Conservation (phyloP, 495 filamentous ascomycete genomes). For the Tuber indicum region DNA sequence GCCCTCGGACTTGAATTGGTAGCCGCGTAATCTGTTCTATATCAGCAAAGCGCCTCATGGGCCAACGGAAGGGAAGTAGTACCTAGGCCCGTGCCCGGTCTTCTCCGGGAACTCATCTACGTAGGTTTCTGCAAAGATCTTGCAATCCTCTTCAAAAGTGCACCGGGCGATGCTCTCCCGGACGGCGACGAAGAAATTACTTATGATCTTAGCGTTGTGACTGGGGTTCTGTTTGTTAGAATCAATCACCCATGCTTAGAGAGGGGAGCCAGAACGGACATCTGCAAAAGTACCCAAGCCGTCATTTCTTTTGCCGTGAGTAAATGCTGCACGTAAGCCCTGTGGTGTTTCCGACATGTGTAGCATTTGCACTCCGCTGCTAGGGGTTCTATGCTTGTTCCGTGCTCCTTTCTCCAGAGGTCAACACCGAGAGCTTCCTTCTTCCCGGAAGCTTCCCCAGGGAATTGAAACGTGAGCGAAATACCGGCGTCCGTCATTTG, state of each 20-base stretch:
- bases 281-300: conserved; percentile 82
- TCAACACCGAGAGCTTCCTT: conserved; percentile 60
- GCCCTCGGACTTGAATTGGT: conserved; percentile 67
- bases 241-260: background rate
- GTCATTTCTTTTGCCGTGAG: conserved; percentile 89
- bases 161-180: conserved; percentile 55
- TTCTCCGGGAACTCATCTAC: conserved; percentile 61
- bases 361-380: conserved; percentile 65
- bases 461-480: conserved; percentile 71
- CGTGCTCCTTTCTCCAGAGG: conserved; percentile 59
- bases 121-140: conserved; percentile 57
- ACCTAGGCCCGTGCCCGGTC: conserved; percentile 72
- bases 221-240: conserved; percentile 10
- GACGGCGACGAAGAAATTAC: conserved; percentile 65
- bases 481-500: conserved; percentile 76
- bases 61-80: conserved; percentile 19
- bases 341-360: conserved; percentile 73
- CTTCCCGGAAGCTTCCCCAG: background rate
- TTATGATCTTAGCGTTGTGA: conserved; percentile 72
- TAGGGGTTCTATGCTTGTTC: conserved; percentile 56
- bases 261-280: conserved; percentile 40
- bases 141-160: conserved; percentile 57
- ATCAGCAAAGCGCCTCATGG: conserved; percentile 8
- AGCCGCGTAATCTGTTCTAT: conserved; percentile 60
- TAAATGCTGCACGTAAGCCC: conserved; percentile 81